A percentile compares a stretch with the other conserved stretches of the same genome.
Evolutionary conservation across 495 filamentous ascomycete species (phyloP).

Genomic region (Cairneyella variabilis): DNA sequence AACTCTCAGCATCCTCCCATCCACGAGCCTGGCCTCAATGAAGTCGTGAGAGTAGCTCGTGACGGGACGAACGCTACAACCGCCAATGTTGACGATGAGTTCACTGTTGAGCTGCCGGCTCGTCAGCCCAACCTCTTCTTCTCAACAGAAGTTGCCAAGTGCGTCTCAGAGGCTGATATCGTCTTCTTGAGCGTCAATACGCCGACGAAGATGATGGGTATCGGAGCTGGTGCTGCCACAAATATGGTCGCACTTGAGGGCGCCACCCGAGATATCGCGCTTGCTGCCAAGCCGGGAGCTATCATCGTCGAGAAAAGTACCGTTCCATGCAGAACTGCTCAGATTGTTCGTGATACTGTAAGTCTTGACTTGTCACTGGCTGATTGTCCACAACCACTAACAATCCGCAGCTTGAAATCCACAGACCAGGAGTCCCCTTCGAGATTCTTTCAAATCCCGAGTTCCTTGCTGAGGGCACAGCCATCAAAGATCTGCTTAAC

Average conservation of each 20-base stretch:
- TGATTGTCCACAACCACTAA: background rate
- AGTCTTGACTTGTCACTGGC: too few relatives aligned
- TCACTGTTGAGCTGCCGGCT: conserved; percentile 20
- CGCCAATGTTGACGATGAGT: background rate
- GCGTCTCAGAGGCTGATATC: conserved; percentile 63
- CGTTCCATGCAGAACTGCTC: conserved; percentile 71
- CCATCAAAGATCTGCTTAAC: conserved; percentile 60
- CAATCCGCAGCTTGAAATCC: conserved; percentile 32
- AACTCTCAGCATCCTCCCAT: conserved; percentile 69
- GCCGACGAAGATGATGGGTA: conserved; percentile 66
- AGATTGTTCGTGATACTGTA: conserved; percentile 63
- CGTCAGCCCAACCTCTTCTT: conserved; percentile 64
- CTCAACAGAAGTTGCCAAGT: conserved; percentile 54
- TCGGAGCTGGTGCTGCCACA: conserved; percentile 66
- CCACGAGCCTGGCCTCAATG: conserved; percentile 64
- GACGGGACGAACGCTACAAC: conserved; percentile 42
- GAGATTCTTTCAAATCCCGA: conserved; percentile 81
- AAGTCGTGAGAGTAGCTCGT: conserved; percentile 58
- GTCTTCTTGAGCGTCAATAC: conserved; percentile 77
- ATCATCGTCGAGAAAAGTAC: conserved; percentile 83
- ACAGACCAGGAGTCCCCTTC: conserved; percentile 57
- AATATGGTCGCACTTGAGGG: conserved; percentile 66
- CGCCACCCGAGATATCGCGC: conserved; percentile 62
- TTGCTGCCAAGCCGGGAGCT: conserved; percentile 55
- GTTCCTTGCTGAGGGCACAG: conserved; percentile 75